Evolutionary conservation across 306 rosid genomes (phyloP).

Genomic region (Amphicarpaea edgeworthii): DNA sequence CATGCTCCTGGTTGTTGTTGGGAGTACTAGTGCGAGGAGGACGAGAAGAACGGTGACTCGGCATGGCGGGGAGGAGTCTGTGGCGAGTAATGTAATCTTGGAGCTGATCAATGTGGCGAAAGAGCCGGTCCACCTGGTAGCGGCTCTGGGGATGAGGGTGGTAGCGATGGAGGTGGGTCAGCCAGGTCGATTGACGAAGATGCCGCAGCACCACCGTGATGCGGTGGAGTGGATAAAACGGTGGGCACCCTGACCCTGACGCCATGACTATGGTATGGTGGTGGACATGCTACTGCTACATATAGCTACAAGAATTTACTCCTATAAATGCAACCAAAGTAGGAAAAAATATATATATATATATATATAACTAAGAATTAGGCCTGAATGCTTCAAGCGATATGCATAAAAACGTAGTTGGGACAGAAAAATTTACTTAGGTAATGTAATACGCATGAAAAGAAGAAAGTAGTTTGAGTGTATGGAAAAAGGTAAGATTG

Average conservation of each 20-base stretch:
- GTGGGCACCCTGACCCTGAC: constrained; percentile 3
- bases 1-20: not conserved
- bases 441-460: too few relatives aligned
- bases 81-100: constrained; percentile 41
- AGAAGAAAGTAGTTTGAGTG: not conserved
- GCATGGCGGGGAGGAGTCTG: constrained; percentile 37
- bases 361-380: too few relatives aligned
- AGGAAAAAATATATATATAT: not conserved
- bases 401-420: too few relatives aligned
- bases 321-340: constrained; percentile 27
- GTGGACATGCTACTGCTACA: not conserved
- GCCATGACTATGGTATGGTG: not conserved
- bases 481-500: constrained; percentile 3
- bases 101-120: constrained; percentile 47
- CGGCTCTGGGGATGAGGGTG: constrained; percentile 41
- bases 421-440: too few relatives aligned
- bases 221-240: constrained; percentile 44
- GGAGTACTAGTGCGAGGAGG: not conserved
- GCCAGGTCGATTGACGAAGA: constrained; percentile 43
- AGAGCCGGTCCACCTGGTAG: constrained; percentile 28
- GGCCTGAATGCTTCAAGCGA: too few relatives aligned
- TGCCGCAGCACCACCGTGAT: constrained; percentile 40
- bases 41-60: not conserved
- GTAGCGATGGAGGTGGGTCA: constrained; percentile 34
- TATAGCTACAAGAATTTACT: not conserved